Conservation (phyloP, 2,329 filamentous ascomycete genomes). For the Alternaria panax region DNA sequence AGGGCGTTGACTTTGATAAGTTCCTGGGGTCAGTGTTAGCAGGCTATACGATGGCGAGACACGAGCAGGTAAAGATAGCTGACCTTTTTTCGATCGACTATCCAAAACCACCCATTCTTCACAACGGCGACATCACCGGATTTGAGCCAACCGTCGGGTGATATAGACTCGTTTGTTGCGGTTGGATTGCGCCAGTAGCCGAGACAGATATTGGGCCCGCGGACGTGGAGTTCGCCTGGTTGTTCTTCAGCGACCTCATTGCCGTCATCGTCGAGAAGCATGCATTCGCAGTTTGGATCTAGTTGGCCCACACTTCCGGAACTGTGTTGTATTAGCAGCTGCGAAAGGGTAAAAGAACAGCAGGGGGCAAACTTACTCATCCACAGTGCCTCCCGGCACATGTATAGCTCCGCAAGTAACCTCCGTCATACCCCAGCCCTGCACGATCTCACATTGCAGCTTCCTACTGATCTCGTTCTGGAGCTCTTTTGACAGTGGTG, state of each 20-base stretch:
- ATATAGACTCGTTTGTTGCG: constrained; percentile 49
- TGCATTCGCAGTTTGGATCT: constrained; percentile 51
- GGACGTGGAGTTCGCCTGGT: constrained; percentile 51
- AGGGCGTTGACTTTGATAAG: constrained; percentile 55
- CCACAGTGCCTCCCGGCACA: constrained; percentile 45
- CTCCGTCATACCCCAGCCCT: constrained; percentile 55
- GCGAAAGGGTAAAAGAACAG: neutral
- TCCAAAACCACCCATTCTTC: constrained; percentile 47
- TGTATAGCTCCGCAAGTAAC: constrained; percentile 52
- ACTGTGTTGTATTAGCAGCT: constrained; percentile 19
- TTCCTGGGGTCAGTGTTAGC: constrained; percentile 30
- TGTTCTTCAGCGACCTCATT: constrained; percentile 50
- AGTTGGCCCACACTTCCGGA: constrained; percentile 52
- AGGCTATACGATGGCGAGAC: neutral
- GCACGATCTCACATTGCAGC: constrained; percentile 47
- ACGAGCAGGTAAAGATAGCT: neutral
- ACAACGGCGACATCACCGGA: constrained; percentile 47
- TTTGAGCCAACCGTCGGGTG: constrained; percentile 50
- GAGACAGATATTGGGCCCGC: constrained; percentile 52
- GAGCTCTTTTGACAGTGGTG: constrained; percentile 53
- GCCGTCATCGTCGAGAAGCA: constrained; percentile 54
- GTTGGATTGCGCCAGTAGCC: constrained; percentile 53
- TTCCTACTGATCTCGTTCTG: constrained; percentile 50
- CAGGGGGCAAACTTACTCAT: constrained; percentile 35
- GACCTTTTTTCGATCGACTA: constrained; percentile 49